Conservation (phyloP, 306 rosid species). For the Begonia fuchsioides region DNA sequence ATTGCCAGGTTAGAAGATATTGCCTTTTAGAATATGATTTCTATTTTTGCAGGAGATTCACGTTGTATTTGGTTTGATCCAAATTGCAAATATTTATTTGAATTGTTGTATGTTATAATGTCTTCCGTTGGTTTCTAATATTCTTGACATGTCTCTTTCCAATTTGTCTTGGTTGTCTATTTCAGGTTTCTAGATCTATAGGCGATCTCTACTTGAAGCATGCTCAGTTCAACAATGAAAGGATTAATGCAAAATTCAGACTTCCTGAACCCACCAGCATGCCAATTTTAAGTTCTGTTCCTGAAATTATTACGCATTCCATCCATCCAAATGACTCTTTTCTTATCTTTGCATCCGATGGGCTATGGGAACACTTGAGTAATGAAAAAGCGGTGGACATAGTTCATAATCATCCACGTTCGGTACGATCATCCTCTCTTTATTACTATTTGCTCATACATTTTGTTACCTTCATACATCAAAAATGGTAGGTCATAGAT, state of each 20-base stretch:
- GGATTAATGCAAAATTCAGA: constrained; percentile 56
- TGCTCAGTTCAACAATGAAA: constrained; percentile 58
- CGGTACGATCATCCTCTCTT: constrained; percentile 25
- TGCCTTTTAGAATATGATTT: too few species aligned
- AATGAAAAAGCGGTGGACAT: constrained; percentile 83
- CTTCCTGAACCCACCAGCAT: constrained; percentile 75
- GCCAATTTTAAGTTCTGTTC: constrained; percentile 72
- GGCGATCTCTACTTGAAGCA: constrained; percentile 88
- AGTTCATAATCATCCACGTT: constrained; percentile 62
- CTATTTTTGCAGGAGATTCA: too few species aligned
- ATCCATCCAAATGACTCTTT: constrained; percentile 84
- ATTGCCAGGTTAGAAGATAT: too few species aligned
- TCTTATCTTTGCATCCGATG: constrained; percentile 96
- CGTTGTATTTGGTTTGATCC: too few species aligned
- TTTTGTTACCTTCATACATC: not conserved
- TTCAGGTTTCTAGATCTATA: constrained; percentile 91
- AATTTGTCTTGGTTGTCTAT: constrained; percentile 17
- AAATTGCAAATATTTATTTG: too few species aligned
- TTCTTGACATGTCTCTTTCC: too few species aligned
- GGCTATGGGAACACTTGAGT: constrained; percentile 91
- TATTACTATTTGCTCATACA: not conserved
- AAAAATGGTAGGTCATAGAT: too few species aligned
- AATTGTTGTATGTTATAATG: too few species aligned
- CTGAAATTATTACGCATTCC: constrained; percentile 61
- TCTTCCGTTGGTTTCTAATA: too few species aligned